A percentile compares a stretch with the other conserved stretches of the same genome.
Evolutionary conservation across 208 protist species (phyloP).

Genomic region (Vickermania ingenoplastis): DNA sequence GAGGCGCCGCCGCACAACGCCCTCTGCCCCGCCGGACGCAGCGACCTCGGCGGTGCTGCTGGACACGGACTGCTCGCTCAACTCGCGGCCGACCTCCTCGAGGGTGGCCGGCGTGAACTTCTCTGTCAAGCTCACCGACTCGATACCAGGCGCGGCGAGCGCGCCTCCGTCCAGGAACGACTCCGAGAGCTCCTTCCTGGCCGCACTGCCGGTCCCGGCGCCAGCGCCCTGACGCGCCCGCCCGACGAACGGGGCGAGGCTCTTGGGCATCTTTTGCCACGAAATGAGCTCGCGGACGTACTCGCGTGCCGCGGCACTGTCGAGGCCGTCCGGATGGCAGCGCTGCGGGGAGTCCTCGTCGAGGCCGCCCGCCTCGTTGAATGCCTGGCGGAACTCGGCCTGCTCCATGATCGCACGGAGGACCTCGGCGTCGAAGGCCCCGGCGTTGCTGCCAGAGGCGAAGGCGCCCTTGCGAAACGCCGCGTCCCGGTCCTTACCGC

Average conservation of each 20-base stretch:
- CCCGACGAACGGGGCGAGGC: neutral
- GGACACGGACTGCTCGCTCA: neutral
- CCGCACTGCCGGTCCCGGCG: neutral
- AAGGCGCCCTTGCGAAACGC: neutral
- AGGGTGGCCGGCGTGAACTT: neutral
- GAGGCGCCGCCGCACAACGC: slow-evolving; percentile 24
- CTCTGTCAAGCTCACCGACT: neutral
- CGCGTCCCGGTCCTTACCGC: neutral
- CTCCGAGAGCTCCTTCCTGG: neutral
- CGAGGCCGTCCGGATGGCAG: neutral
- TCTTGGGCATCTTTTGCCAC: neutral
- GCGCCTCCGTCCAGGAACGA: neutral
- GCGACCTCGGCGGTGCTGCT: neutral
- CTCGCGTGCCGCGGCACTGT: neutral
- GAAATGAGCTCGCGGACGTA: neutral
- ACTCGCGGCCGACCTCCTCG: neutral
- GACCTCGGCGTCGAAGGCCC: neutral
- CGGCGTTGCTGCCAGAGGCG: neutral
- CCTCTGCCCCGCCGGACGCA: slow-evolving; percentile 2
- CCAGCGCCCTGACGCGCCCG: neutral
- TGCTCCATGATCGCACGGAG: neutral
- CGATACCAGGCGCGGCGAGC: neutral
- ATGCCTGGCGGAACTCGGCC: too few relatives aligned
- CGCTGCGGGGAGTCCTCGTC: neutral
- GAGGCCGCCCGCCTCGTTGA: neutral